phyloP scores from a whole-genome alignment of 441 rosid species.

The Mallotus repandus region DNA sequence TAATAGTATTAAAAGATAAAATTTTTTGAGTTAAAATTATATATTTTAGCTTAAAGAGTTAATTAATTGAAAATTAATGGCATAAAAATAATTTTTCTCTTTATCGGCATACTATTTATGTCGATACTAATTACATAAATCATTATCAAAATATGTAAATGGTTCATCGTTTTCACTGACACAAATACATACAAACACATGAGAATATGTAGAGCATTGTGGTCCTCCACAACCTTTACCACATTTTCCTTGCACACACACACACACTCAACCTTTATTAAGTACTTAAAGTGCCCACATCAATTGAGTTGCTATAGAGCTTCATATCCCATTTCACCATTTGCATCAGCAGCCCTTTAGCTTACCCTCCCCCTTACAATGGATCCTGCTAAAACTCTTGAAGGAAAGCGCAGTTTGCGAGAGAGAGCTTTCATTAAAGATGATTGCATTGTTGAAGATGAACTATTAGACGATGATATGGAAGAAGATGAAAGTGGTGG shows the following conservation, averaged over 20 bases:
- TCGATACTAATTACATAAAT: no score
- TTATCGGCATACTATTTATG: no score
- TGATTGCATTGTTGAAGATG: constrained; percentile 46
- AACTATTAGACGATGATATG: constrained; percentile 40
- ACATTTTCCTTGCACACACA: constrained; percentile 8
- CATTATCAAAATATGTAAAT: no score
- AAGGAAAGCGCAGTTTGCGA: constrained; percentile 32
- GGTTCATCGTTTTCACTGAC: constrained; percentile 14
- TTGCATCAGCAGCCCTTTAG: constrained; percentile 17
- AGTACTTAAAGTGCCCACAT: constrained; percentile 26
- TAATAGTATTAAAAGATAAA: no score
- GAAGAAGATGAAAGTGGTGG: constrained; percentile 48
- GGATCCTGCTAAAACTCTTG: constrained; percentile 33
- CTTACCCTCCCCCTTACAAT: constrained; percentile 22
- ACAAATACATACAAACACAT: constrained; percentile 11
- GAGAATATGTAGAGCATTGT: constrained; percentile 26
- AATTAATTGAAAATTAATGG: no score
- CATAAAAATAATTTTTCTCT: no score
- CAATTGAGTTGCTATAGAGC: constrained; percentile 16
- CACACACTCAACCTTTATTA: constrained; percentile 19
- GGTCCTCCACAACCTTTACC: constrained; percentile 33
- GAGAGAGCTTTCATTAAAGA: constrained; percentile 30
- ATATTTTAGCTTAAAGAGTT: no score
- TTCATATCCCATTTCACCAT: constrained; percentile 2
- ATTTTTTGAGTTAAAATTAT: no score